These are phyloP conservation scores for Vitis hybrid DNA, from an alignment of 177 flowering plant genomes.

Conservation along the genomic window DNA sequence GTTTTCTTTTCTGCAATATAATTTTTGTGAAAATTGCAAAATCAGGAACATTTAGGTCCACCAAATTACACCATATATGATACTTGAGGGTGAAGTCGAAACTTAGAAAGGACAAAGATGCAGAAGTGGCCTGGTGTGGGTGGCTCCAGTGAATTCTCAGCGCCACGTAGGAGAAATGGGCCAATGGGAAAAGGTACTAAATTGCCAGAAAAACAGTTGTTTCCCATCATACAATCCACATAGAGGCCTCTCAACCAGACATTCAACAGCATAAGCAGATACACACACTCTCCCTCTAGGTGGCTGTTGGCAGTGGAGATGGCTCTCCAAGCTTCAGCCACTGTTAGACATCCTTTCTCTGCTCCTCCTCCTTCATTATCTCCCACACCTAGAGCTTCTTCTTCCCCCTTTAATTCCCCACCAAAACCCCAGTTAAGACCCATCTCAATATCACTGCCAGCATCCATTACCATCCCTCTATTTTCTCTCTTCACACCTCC, in stretches of 20 bases:
- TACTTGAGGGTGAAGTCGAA: too few relatives aligned
- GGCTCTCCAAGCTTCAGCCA: slow-evolving; percentile 57
- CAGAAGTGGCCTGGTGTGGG: too few relatives aligned
- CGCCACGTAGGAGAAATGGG: too few relatives aligned
- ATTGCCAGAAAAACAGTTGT: not conserved
- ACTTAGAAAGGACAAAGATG: too few relatives aligned
- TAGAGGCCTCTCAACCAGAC: slow-evolving; percentile 1
- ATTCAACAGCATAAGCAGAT: not conserved
- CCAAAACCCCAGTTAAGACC: slow-evolving; percentile 21
- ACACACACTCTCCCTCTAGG: slow-evolving; percentile 1
- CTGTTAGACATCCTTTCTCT: slow-evolving; percentile 36
- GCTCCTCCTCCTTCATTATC: slow-evolving; percentile 22
- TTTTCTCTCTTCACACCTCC: slow-evolving; percentile 55
- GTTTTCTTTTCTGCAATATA: too few relatives aligned
- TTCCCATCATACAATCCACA: slow-evolving; percentile 9
- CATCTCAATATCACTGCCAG: slow-evolving; percentile 36
- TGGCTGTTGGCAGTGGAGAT: slow-evolving; percentile 36
- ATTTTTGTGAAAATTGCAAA: too few relatives aligned
- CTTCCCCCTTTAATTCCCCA: slow-evolving; percentile 11
- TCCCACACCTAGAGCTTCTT: slow-evolving; percentile 21
- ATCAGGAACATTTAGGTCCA: too few relatives aligned
- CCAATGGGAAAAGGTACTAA: too few relatives aligned
- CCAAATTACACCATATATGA: too few relatives aligned
- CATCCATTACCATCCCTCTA: slow-evolving; percentile 55
- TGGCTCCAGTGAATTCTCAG: too few relatives aligned